These are phyloP conservation scores for Fusarium mundagurra DNA, from an alignment of 2,329 filamentous ascomycete species.

Conservation along the genomic window DNA sequence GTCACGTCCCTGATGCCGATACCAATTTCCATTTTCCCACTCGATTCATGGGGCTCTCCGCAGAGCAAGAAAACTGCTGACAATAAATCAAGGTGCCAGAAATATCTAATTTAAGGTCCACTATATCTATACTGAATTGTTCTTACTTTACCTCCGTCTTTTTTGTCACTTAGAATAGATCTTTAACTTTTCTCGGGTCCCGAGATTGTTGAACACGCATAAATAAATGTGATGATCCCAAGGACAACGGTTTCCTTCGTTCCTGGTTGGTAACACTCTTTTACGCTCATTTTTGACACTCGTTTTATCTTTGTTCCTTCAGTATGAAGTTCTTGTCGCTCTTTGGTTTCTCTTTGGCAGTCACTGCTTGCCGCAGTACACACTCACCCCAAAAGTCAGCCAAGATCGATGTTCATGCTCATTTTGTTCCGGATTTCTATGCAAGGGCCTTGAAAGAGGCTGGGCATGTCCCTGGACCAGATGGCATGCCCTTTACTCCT, in stretches of 20 bases:
- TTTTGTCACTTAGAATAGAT: background rate
- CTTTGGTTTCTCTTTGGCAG: background rate
- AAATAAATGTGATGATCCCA: background rate
- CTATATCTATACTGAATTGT: rapidly evolving
- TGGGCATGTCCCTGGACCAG: background rate
- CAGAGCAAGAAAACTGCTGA: background rate
- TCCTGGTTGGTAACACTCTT: background rate
- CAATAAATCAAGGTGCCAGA: background rate
- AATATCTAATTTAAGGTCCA: rapidly evolving
- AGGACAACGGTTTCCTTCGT: rapidly evolving
- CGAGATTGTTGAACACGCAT: background rate
- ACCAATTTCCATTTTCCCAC: background rate
- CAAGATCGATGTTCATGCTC: conserved; percentile 12
- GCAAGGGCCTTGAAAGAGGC: conserved; percentile 3
- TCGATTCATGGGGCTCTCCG: background rate
- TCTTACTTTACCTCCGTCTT: rapidly evolving
- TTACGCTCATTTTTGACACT: background rate
- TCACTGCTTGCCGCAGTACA: background rate
- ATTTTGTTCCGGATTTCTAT: conserved; percentile 13
- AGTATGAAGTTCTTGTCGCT: background rate
- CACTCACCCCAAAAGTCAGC: background rate
- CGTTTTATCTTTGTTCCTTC: rapidly evolving
- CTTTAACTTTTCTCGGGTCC: background rate
- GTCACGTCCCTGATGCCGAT: background rate
- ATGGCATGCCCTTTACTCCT: conserved; percentile 7